Base-by-base conservation (phyloP, 495 filamentous ascomycete genomes). In the Acidiella bohemica region DNA sequence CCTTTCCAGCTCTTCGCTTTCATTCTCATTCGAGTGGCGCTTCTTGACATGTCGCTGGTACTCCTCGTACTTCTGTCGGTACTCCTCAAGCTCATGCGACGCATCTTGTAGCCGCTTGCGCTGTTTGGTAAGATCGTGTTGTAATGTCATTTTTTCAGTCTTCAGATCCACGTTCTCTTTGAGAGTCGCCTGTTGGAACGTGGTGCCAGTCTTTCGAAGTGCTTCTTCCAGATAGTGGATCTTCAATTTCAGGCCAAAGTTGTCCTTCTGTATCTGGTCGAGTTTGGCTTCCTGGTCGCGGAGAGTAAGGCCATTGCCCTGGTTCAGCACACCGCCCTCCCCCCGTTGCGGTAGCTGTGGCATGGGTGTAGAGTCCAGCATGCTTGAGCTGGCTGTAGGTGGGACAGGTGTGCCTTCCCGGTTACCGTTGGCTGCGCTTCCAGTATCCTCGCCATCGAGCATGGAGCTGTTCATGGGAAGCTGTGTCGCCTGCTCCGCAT, bases 101-200 rank as follows among this genome's bases (percentile, higher is more conserved):
- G 84, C 84, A 27, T 71, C 65, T 24, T 67, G 68, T 11, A 97
- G 65, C 6, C 71, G 75, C 57, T 93, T 94, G 53, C 78, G 77
- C 60, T 86, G 90, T 36, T 75, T 73, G 35, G 77, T 72, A 10
- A 97, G 71, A 46, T 97, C 90, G 34, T 75, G 72, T 53, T 87
- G 76, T 70, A 96, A 78, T 1, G 81, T 87, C 38, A 88, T 68
- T 55, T 80, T 79, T 55, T 87, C 75, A 37, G 93, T 82, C 61
- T 95, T 95, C 28, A 97, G 74, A 44, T 93, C 87, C 13, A 87
- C 88, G 51, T 96, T 96, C 62, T 97, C 90, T 54, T 80, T 80
- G 10, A 97, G 63, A 0, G 92, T 83, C 16, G 74, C 72, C 49
- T 88, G 80, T 55, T 84, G 87, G 65, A 84, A 84, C 24, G 81